Evolutionary conservation across 164 flowering plant genomes (phyloP), one percentile per base, ranked within the genome.

Genomic region (Nymphaea thermarum): DNA sequence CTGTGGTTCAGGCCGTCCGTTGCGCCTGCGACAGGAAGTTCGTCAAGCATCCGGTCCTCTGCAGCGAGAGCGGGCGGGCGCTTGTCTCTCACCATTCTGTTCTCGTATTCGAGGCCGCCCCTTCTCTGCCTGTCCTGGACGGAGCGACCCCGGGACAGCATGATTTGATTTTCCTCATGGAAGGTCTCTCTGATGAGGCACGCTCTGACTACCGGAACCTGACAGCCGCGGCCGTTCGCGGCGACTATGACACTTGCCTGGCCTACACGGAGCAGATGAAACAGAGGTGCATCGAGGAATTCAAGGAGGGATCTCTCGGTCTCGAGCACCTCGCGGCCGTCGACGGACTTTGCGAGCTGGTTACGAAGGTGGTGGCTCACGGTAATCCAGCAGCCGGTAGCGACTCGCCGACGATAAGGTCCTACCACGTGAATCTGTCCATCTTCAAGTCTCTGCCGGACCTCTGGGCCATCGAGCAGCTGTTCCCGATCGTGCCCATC

Each of bases 51-150:
- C 99, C 99, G 0, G 77, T 95, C 60, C 77, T 95, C 16, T 86
- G 94, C 80, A 90, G 97, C 66, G 99, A 95, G 75, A 95, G 99
- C 71, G 99, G 99, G 6, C 76, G 99, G 43, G 98, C 97, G 5
- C 82, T 95, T 44, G 98, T 95, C 3, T 95, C 99, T 45, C 99
- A 95, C 64, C 99, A 95, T 67, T 95, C 99, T 0, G 71, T 95
- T 62, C 72, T 95, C 67, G 76, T 92, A 15, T 95, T 95, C 64
- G 98, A 95, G 65, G 99, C 99, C 0, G 77, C 87, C 3, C 86
- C 98, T 6, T 74, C 89, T 0, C 43, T 78, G 3, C 77, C 83
- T 0, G 42, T 71, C 2, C 25, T 10, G 42, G 64, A 62, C 25
- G 64, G 36, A 8, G 64, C 78, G 45, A 44, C 80, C 17, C 65